phyloP scores from a whole-genome alignment of 371 early-diverging fungal species.

The Neoconidiobolus thromboides region DNA sequence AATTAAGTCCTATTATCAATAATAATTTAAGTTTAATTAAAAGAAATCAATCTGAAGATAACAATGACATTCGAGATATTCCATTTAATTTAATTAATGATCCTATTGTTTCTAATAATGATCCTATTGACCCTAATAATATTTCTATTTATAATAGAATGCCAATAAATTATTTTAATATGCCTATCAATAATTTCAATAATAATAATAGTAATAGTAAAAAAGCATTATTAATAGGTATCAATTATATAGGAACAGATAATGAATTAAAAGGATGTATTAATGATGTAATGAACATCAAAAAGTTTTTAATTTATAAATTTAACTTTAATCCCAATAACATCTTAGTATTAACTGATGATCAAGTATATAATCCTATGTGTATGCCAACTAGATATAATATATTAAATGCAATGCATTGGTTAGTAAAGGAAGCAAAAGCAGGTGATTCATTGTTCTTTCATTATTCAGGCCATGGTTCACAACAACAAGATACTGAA shows the following conservation, averaged over 20 bases:
- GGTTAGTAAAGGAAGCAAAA: constrained; percentile 43
- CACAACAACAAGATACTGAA: constrained; percentile 23
- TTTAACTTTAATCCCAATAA: constrained; percentile 5
- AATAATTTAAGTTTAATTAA: too few species aligned
- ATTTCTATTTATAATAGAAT: too few species aligned
- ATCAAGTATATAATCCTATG: constrained; percentile 14
- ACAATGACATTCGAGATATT: too few species aligned
- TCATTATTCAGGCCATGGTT: constrained; percentile 68
- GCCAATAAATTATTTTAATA: too few species aligned
- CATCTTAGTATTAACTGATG: constrained; percentile 6
- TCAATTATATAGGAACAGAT: constrained; percentile 9
- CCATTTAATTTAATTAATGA: too few species aligned
- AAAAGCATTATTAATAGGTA: constrained; percentile 12
- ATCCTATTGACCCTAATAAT: too few species aligned
- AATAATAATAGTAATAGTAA: neutral
- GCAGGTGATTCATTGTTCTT: constrained; percentile 44
- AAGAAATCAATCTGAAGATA: too few species aligned
- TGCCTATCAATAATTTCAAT: too few species aligned
- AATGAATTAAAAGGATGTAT: constrained; percentile 9
- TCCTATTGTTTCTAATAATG: too few species aligned
- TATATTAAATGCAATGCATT: constrained; percentile 42
- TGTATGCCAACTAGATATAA: constrained; percentile 47
- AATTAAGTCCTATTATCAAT: too few species aligned
- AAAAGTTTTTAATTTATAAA: constrained; percentile 3
- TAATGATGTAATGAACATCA: constrained; percentile 10